Percentiles rank a stretch among this genome's conserved stretches.
These are phyloP conservation scores for Fistulinella staudtii DNA, from an alignment of 1,284 basidiomycete genomes.

Conservation along the genomic window DNA sequence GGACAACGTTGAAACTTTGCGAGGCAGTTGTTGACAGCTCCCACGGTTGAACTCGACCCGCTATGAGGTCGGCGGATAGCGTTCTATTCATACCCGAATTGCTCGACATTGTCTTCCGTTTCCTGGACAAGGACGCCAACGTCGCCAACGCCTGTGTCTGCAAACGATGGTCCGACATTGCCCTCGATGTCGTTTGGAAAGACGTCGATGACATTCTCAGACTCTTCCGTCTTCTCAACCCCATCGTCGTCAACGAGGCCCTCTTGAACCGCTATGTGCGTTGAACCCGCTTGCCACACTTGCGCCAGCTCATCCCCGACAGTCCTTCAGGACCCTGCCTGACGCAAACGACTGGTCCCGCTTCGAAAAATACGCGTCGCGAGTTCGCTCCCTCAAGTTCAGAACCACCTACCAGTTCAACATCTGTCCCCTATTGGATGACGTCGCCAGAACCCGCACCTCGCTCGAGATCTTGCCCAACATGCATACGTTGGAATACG, in stretches of 20 bases:
- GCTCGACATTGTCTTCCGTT: slow-evolving; percentile 45
- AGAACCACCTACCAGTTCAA: slow-evolving; percentile 6
- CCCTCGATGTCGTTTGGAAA: slow-evolving; percentile 50
- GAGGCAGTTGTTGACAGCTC: no score
- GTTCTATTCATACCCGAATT: slow-evolving; percentile 47
- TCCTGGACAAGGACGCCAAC: slow-evolving; percentile 37
- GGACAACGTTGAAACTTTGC: no score
- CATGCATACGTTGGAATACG: slow-evolving; percentile 46
- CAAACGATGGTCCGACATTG: slow-evolving; percentile 48
- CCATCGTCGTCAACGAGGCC: slow-evolving; percentile 21
- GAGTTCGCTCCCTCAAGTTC: slow-evolving; percentile 45
- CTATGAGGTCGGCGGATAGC: slow-evolving; percentile 4
- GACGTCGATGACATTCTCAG: slow-evolving; percentile 42
- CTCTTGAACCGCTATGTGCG: slow-evolving; percentile 24
- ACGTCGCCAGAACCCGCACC: slow-evolving; percentile 52
- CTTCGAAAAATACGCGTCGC: slow-evolving; percentile 51
- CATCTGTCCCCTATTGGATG: slow-evolving; percentile 41
- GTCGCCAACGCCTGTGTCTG: slow-evolving; percentile 45
- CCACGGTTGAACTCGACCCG: no score
- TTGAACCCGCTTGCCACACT: not conserved
- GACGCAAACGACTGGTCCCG: slow-evolving; percentile 53
- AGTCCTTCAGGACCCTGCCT: slow-evolving; percentile 43
- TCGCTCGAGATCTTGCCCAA: slow-evolving; percentile 52
- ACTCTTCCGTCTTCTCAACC: slow-evolving; percentile 46
- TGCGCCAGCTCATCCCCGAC: not conserved